Conservation (phyloP, 305 asterid genomes). For the Plantago coronopus region DNA sequence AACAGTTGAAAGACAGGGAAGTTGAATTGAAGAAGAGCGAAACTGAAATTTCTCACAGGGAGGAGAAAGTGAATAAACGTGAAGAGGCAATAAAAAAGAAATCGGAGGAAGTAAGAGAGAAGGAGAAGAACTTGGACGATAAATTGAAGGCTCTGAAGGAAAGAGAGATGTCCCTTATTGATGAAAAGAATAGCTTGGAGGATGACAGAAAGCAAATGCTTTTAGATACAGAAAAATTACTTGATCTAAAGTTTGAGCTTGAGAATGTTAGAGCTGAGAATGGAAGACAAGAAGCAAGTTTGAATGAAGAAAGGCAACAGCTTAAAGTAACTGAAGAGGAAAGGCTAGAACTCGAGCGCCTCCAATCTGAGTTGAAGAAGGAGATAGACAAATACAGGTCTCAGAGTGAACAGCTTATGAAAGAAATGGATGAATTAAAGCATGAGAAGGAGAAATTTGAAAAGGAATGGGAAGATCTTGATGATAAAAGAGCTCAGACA, state of each 20-base stretch:
- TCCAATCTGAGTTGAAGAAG: conserved; percentile 76
- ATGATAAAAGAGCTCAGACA: conserved; percentile 59
- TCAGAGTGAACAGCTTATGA: conserved; percentile 59
- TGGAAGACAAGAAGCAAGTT: conserved; percentile 48
- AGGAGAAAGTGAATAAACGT: conserved; percentile 79
- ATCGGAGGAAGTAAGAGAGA: conserved; percentile 65
- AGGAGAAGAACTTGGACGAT: conserved; percentile 60
- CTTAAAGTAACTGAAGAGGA: conserved; percentile 85
- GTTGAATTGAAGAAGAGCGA: conserved; percentile 80
- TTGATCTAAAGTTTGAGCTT: conserved; percentile 52
- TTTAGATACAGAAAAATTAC: conserved; percentile 60
- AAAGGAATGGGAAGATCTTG: conserved; percentile 96
- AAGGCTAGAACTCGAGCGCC: conserved; percentile 57
- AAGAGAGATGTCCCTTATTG: conserved; percentile 65
- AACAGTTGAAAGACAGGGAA: conserved; percentile 61
- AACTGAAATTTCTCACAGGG: conserved; percentile 75
- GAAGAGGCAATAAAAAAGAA: conserved; percentile 83
- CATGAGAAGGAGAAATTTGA: conserved; percentile 85
- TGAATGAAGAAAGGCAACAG: conserved; percentile 61
- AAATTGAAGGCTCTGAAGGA: conserved; percentile 71
- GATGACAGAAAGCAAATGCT: conserved; percentile 48
- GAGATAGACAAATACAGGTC: conserved; percentile 76
- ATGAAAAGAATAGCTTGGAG: conserved; percentile 62
- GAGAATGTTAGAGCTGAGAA: conserved; percentile 61
- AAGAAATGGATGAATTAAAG: conserved; percentile 82